Evolutionary conservation across 2,329 filamentous ascomycete species (phyloP).

Genomic region (Pseudogymnoascus sp.): DNA sequence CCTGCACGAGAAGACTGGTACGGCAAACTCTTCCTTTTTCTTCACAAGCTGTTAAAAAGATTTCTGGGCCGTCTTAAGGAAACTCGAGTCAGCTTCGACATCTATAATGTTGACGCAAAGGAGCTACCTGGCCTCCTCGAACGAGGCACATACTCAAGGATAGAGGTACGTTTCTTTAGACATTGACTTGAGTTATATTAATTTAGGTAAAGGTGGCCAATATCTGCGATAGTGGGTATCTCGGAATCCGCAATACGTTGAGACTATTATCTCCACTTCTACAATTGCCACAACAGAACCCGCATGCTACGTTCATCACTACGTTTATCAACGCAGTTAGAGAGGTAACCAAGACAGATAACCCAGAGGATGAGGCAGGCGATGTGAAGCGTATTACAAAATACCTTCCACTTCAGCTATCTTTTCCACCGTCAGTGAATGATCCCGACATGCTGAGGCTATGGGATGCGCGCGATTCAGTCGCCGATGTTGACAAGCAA

Average conservation of each 20-base stretch:
- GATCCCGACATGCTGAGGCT: slow-evolving; percentile 1
- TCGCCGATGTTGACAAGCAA: slow-evolving; percentile 13
- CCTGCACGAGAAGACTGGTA: slow-evolving; percentile 31
- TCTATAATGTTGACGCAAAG: slow-evolving; percentile 25
- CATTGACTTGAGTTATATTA: background rate
- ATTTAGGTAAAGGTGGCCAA: slow-evolving; percentile 30
- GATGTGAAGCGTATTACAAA: slow-evolving; percentile 11
- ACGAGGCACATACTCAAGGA: slow-evolving; percentile 27
- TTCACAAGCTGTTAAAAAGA: slow-evolving; percentile 24
- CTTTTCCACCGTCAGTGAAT: background rate
- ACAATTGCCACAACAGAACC: slow-evolving; percentile 27
- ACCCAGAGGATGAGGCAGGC: background rate
- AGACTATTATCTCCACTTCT: slow-evolving; percentile 29
- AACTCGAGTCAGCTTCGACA: slow-evolving; percentile 22
- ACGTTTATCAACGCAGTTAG: slow-evolving; percentile 33
- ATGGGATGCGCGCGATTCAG: slow-evolving; percentile 3
- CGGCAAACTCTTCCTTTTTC: slow-evolving; percentile 31
- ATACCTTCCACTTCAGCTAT: slow-evolving; percentile 12
- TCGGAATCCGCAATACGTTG: slow-evolving; percentile 26
- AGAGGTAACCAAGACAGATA: slow-evolving; percentile 10
- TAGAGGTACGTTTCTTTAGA: slow-evolving; percentile 29
- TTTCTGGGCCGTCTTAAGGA: slow-evolving; percentile 27
- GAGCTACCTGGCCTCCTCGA: slow-evolving; percentile 20
- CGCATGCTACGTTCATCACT: slow-evolving; percentile 33
- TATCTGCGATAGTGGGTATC: slow-evolving; percentile 31